Conservation (phyloP, 176 grass and related monocot genomes). For the Oryza longistaminata region DNA sequence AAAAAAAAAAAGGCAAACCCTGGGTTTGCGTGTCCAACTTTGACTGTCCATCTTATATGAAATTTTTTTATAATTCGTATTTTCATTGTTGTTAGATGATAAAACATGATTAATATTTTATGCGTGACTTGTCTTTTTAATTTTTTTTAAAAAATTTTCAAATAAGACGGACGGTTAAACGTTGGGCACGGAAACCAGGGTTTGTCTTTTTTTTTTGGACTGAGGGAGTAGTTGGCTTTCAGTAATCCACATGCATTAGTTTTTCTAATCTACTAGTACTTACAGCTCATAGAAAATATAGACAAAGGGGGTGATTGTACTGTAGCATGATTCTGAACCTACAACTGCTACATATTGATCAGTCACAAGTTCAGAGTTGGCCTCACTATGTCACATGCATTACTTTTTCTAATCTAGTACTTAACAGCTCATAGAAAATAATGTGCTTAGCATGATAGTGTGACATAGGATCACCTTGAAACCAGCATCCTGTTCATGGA, state of each 20-base stretch:
- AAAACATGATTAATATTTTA: too few species aligned
- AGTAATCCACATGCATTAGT: slow-evolving; percentile 25
- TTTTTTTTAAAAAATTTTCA: too few species aligned
- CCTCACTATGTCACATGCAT: slow-evolving; percentile 29
- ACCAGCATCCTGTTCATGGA: slow-evolving; percentile 40
- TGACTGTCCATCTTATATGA: too few species aligned
- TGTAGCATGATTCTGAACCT: slow-evolving; percentile 33
- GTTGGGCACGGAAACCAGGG: too few species aligned
- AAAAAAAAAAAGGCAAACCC: too few species aligned
- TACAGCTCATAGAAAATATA: slow-evolving; percentile 14
- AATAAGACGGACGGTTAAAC: too few species aligned
- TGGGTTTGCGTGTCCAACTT: too few species aligned
- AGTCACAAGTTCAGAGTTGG: slow-evolving; percentile 24
- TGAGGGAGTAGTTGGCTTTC: background rate
- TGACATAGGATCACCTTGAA: slow-evolving; percentile 35
- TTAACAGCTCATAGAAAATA: slow-evolving; percentile 32
- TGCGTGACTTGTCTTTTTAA: too few species aligned
- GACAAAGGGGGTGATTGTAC: slow-evolving; percentile 4
- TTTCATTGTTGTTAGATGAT: too few species aligned
- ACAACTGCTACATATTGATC: slow-evolving; percentile 23
- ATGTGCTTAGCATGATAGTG: background rate
- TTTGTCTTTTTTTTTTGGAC: too few species aligned
- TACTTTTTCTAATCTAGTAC: background rate
- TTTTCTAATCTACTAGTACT: background rate
- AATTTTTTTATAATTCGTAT: too few species aligned